Base-by-base conservation (phyloP, 2,329 filamentous ascomycete species). In the Falciphora oryzae region DNA sequence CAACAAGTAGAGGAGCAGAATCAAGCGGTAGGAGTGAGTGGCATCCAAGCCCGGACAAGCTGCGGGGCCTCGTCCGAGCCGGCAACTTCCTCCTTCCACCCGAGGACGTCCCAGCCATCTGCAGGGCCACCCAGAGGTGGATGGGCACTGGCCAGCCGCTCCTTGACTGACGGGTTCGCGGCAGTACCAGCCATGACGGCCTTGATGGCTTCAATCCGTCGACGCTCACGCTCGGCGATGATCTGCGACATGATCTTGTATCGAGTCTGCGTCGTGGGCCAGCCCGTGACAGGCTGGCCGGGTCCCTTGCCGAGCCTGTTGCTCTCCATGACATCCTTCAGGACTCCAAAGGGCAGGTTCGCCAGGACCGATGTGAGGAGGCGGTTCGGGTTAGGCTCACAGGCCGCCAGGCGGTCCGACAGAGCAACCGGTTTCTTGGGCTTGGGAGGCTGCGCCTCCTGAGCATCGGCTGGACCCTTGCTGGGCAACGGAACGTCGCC, bases 291-390 rank as follows among this genome's bases (percentile, higher is more conserved):
- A 59, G 35, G 16, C 16, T 16, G 35, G 35, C 35, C 35, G 4
- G 35, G 35, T 38, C 35, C 35, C 35, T 78, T 78, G 57, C 83
- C 84, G 11, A 87, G 79, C 31, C 80, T 80, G 16, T 79, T 80
- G 62, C 86, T 85, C 69, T 90, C 88, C 44, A 93, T 79, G 1
- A 91, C 75, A 66, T 82, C 81, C 74, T 89, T 88, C 29, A 93
- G 78, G 32, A 88, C 78, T 18, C 83, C 78, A 68, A 90, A 90
- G 0, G 90, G 90, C 7, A 93, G 76, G 57, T 90, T 91, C 63
- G 92, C 76, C 2, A 93, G 78, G 28, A 91, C 78, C 32, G 84
- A 86, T 0, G 90, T 92, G 6, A 93, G 76, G 0, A 83, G 75
- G 0, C 79, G 78, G 29, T 81, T 80, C 8, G 57, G 11, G 28